These are phyloP conservation scores for Stemphylium vesicarium DNA, from an alignment of 2,329 filamentous ascomycete species.

Conservation along the genomic window DNA sequence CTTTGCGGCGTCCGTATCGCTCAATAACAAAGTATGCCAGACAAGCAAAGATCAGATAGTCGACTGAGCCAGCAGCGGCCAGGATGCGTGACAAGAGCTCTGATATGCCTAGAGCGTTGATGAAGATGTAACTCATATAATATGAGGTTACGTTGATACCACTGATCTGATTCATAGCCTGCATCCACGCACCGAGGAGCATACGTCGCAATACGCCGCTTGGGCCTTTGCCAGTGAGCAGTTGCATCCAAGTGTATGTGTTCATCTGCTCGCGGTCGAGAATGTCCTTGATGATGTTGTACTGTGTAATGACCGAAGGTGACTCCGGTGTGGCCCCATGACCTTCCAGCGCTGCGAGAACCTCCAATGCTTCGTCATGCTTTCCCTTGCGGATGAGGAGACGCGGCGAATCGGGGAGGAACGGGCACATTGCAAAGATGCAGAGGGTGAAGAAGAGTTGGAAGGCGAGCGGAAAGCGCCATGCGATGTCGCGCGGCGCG, in stretches of 20 bases:
- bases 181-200: constrained; percentile 55
- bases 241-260: constrained; percentile 54
- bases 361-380: constrained; percentile 52
- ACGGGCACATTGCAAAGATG: constrained; percentile 58
- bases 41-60: constrained; percentile 55
- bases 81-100: constrained; percentile 43
- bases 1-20: constrained; percentile 54
- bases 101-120: constrained; percentile 49
- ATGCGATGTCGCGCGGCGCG: constrained; percentile 43
- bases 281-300: constrained; percentile 49
- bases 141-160: constrained; percentile 47
- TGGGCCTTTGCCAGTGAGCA: constrained; percentile 51
- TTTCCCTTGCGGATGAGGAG: constrained; percentile 60
- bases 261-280: constrained; percentile 54
- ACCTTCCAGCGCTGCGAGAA: constrained; percentile 48
- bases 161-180: constrained; percentile 54
- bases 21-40: constrained; percentile 57
- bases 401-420: constrained; percentile 52
- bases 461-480: constrained; percentile 60
- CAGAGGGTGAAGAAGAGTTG: constrained; percentile 65
- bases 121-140: constrained; percentile 52
- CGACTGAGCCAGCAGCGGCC: constrained; percentile 55
- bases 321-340: constrained; percentile 48
- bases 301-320: constrained; percentile 42
- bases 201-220: constrained; percentile 52